Evolutionary conservation across 805 yeast species (phyloP).

Genomic region (Priceomyces fermenticarens): DNA sequence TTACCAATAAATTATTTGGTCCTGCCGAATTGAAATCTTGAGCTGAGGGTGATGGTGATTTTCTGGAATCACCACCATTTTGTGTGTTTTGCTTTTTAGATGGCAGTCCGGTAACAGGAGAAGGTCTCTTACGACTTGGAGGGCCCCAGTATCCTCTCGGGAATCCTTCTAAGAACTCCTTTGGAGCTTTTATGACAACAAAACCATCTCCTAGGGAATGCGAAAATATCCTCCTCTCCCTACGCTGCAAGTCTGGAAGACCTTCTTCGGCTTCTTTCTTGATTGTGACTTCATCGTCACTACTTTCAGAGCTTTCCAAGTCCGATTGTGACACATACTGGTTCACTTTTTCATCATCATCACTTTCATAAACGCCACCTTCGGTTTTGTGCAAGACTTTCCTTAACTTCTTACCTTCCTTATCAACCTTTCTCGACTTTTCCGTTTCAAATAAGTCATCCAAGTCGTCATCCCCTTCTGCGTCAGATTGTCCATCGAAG

Average conservation of each 20-base stretch:
- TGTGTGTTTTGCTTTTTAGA: slow-evolving; percentile 41
- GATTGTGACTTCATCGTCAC: slow-evolving; percentile 35
- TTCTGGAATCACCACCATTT: slow-evolving; percentile 12
- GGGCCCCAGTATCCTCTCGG: slow-evolving; percentile 89
- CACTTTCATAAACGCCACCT: slow-evolving; percentile 84
- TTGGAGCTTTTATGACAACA: slow-evolving; percentile 63
- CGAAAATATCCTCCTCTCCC: slow-evolving; percentile 18
- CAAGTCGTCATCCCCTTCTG: slow-evolving; percentile 57
- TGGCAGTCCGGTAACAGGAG: slow-evolving; percentile 22
- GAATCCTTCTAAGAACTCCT: slow-evolving; percentile 57
- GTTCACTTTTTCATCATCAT: slow-evolving; percentile 60
- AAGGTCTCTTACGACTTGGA: slow-evolving; percentile 37
- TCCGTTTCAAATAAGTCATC: slow-evolving; percentile 70
- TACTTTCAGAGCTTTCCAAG: slow-evolving; percentile 63
- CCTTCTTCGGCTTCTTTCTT: slow-evolving; percentile 33
- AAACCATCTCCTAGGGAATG: slow-evolving; percentile 33
- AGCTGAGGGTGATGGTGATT: slow-evolving; percentile 10
- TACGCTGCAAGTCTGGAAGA: slow-evolving; percentile 7
- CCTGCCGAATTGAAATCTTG: slow-evolving; percentile 36
- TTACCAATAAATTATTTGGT: slow-evolving; percentile 46
- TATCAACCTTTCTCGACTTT: slow-evolving; percentile 69
- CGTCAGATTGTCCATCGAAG: slow-evolving; percentile 60
- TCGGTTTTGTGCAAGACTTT: slow-evolving; percentile 83
- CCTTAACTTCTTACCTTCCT: slow-evolving; percentile 83
- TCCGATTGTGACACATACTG: slow-evolving; percentile 64